Percentiles rank a stretch among this genome's conserved stretches.
phyloP scores from a whole-genome alignment of 208 protist genomes.

The Trichomonas tenax region DNA sequence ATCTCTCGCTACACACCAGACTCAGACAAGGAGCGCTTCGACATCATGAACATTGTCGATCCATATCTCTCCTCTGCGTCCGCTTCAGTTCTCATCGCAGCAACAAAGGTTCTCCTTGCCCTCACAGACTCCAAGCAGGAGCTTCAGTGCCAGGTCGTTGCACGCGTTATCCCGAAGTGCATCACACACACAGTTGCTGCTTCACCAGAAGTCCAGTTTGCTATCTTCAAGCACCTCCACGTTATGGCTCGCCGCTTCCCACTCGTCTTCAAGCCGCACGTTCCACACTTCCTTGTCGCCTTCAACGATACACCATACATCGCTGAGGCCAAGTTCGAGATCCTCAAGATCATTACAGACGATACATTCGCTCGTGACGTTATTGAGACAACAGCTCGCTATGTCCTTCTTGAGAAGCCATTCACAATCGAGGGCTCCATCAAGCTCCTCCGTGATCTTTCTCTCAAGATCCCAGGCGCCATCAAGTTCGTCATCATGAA shows the following conservation, averaged over 20 bases:
- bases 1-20: background rate
- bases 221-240: background rate
- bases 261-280: background rate
- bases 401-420: background rate
- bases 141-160: background rate
- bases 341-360: background rate
- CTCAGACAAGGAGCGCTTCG: background rate
- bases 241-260: background rate
- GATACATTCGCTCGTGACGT: background rate
- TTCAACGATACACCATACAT: background rate
- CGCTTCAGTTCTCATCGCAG: background rate
- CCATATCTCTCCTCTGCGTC: background rate
- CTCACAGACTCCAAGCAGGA: background rate
- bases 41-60: constrained; percentile 20
- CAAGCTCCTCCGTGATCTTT: background rate
- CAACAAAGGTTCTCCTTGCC: background rate
- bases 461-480: background rate
- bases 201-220: background rate
- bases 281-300: background rate
- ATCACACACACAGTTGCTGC: background rate
- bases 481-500: background rate
- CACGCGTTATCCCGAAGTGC: background rate
- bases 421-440: background rate
- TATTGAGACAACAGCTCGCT: background rate
- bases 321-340: background rate